These are phyloP conservation scores for Cenchrus fungigraminus DNA, from an alignment of 176 grass and related monocot genomes.

Conservation along the genomic window DNA sequence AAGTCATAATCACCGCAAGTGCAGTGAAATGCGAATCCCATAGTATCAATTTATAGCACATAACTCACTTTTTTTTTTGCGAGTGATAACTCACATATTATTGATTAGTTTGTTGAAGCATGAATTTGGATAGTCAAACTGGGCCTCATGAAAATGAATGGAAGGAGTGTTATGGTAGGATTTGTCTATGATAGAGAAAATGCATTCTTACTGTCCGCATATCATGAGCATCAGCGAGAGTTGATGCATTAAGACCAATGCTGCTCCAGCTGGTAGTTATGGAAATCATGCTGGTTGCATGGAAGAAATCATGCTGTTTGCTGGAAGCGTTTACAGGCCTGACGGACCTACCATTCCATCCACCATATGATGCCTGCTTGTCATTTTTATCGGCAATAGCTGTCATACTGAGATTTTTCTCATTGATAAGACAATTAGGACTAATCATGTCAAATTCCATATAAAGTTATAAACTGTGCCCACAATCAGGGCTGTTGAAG, in stretches of 20 bases:
- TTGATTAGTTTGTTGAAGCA: neutral
- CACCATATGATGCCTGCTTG: constrained; percentile 61
- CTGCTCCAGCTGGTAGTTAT: constrained; percentile 47
- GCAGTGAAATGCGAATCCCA: neutral
- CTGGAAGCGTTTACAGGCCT: constrained; percentile 9
- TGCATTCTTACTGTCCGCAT: constrained; percentile 50
- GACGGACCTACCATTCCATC: constrained; percentile 66
- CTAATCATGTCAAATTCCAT: neutral
- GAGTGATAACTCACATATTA: neutral
- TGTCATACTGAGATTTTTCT: constrained; percentile 47
- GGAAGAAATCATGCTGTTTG: constrained; percentile 18
- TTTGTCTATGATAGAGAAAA: constrained; percentile 22
- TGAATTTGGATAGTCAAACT: neutral
- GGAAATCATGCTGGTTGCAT: neutral
- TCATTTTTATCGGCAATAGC: constrained; percentile 49
- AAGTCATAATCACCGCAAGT: neutral
- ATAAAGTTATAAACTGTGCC: neutral
- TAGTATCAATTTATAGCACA: neutral
- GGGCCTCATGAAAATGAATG: neutral
- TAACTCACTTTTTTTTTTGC: neutral
- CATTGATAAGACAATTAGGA: neutral
- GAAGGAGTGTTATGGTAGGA: neutral
- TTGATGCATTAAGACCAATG: constrained; percentile 46
- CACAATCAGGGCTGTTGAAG: neutral
- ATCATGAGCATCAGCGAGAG: constrained; percentile 52